Percentiles rank a stretch among this genome's conserved stretches.
Conservation (phyloP, 179 eudicot genomes). For the Beta macrorhiza region DNA sequence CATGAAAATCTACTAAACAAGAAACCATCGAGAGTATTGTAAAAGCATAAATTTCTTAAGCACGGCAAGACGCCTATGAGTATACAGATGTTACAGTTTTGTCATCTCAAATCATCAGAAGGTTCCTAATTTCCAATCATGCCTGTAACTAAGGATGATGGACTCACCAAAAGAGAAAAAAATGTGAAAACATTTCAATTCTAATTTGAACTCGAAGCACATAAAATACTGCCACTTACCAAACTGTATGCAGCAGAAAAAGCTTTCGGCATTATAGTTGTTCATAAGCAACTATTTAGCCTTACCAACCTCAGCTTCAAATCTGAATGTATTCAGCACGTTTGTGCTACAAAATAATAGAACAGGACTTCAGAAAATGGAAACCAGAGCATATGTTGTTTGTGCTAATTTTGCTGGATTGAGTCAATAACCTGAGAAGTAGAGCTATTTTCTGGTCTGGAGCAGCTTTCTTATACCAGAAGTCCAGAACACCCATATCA, state of each 20-base stretch:
- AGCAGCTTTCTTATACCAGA: constrained; percentile 1
- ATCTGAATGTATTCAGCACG: neutral
- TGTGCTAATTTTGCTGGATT: neutral
- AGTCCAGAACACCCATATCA: neutral
- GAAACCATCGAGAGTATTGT: neutral
- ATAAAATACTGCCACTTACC: constrained; percentile 12
- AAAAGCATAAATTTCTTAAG: neutral
- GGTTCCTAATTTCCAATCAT: constrained; percentile 3
- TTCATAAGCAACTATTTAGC: neutral
- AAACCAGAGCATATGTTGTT: constrained; percentile 10
- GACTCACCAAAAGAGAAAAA: neutral
- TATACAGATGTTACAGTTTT: constrained; percentile 1
- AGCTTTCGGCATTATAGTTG: neutral
- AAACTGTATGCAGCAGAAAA: neutral
- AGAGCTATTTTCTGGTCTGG: neutral
- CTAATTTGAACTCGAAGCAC: constrained; percentile 1
- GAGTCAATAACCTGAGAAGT: neutral
- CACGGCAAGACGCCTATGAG: neutral
- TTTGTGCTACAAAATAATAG: neutral
- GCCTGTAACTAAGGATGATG: neutral
- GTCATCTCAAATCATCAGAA: neutral
- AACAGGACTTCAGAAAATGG: neutral
- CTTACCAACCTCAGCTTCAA: constrained; percentile 12
- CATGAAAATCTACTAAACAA: neutral
- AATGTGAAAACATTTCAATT: neutral